Percentiles rank a stretch among this genome's conserved stretches.
These are phyloP conservation scores for Cucurbita maxima DNA, from an alignment of 306 rosid species.

Conservation along the genomic window DNA sequence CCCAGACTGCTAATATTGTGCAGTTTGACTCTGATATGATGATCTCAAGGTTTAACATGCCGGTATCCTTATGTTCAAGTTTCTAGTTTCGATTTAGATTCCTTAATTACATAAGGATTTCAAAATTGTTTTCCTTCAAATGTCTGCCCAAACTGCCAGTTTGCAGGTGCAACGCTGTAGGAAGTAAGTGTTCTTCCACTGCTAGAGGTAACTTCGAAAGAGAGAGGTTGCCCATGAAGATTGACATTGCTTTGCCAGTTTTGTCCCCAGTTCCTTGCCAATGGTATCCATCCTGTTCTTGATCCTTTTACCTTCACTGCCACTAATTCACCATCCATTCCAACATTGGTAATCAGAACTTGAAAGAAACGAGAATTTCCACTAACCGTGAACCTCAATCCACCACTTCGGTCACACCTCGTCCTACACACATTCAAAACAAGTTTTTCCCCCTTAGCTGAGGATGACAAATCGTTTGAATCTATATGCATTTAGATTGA, in stretches of 20 bases:
- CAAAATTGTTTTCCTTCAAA: constrained; percentile 80
- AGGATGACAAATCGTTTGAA: neutral
- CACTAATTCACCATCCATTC: constrained; percentile 69
- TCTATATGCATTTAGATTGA: neutral
- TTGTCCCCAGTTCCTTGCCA: constrained; percentile 93
- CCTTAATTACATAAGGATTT: neutral
- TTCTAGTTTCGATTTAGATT: neutral
- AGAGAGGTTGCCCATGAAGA: constrained; percentile 69
- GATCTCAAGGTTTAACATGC: neutral
- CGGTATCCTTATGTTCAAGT: neutral
- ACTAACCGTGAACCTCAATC: constrained; percentile 54
- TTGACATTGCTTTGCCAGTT: constrained; percentile 75
- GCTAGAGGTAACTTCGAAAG: constrained; percentile 81
- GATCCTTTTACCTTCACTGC: constrained; percentile 96
- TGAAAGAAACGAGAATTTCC: constrained; percentile 66
- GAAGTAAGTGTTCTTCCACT: constrained; percentile 67
- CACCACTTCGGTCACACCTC: constrained; percentile 67
- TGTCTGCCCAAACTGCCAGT: constrained; percentile 77
- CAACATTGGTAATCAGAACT: constrained; percentile 73
- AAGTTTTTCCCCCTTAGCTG: constrained; percentile 2
- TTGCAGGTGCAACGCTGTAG: constrained; percentile 65
- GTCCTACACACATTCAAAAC: constrained; percentile 41
- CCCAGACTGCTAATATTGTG: neutral
- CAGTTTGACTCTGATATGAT: neutral
- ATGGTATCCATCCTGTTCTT: constrained; percentile 86